These are phyloP conservation scores for Lycium barbarum DNA, from an alignment of 257 asterid species.

Conservation along the genomic window DNA sequence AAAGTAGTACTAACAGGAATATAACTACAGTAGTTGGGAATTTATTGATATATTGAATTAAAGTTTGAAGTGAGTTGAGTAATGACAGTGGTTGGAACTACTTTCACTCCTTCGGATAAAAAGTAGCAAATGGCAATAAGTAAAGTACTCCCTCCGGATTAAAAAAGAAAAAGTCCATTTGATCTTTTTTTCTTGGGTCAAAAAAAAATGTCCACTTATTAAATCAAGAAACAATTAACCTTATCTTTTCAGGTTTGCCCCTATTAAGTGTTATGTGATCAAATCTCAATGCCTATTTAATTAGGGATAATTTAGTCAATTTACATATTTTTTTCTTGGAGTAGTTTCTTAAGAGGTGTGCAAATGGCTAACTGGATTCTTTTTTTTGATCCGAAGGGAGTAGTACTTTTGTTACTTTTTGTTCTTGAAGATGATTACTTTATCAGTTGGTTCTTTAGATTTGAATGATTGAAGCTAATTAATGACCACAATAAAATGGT, in stretches of 20 bases:
- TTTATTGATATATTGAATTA: constrained; percentile 23
- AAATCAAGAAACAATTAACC: too few species aligned
- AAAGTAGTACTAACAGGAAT: constrained; percentile 24
- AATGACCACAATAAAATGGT: not conserved
- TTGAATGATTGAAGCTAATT: constrained; percentile 18
- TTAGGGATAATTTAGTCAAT: too few species aligned
- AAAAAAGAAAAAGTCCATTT: too few species aligned
- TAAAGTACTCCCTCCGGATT: not conserved
- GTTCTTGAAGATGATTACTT: constrained; percentile 26
- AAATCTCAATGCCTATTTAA: too few species aligned
- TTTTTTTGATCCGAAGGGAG: not conserved
- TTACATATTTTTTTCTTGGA: too few species aligned
- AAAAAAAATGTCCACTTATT: too few species aligned
- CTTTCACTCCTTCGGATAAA: constrained; percentile 20
- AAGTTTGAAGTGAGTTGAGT: not conserved
- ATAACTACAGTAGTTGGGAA: constrained; percentile 32
- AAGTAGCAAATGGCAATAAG: constrained; percentile 33
- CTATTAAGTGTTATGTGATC: too few species aligned
- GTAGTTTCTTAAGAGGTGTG: too few species aligned
- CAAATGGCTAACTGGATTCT: too few species aligned
- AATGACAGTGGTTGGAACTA: constrained; percentile 28
- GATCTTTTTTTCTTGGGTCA: too few species aligned
- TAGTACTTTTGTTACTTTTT: constrained; percentile 31
- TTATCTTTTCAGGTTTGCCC: too few species aligned
- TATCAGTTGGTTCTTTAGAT: constrained; percentile 7